Evolutionary conservation across 768 basidiomycete species (phyloP).

Genomic region (Tulasnella calospora): DNA sequence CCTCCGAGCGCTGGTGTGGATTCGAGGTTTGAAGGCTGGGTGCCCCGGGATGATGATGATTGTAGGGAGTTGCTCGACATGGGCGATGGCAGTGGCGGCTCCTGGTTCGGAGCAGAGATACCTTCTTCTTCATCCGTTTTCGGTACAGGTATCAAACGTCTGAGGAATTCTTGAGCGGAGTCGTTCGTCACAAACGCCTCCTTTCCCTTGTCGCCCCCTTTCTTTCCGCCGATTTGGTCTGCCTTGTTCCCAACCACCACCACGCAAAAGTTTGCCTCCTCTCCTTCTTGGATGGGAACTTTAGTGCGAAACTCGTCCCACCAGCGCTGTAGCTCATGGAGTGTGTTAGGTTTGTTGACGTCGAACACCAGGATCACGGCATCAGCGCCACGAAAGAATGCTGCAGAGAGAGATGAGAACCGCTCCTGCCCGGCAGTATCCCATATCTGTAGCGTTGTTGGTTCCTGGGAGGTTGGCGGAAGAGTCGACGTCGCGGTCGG

Average conservation of each 20-base stretch:
- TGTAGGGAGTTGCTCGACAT: background rate
- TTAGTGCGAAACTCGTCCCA: slow-evolving; percentile 68
- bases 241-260: slow-evolving; percentile 71
- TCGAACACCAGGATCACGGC: slow-evolving; percentile 79
- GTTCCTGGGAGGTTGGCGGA: slow-evolving; percentile 38
- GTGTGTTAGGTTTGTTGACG: slow-evolving; percentile 59
- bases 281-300: slow-evolving; percentile 59
- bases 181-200: slow-evolving; percentile 12
- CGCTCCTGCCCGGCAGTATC: slow-evolving; percentile 87
- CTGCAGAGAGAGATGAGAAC: slow-evolving; percentile 73
- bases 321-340: slow-evolving; percentile 61
- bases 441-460: slow-evolving; percentile 67
- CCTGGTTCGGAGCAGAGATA: background rate
- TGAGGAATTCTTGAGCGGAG: slow-evolving; percentile 14
- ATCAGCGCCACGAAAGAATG: slow-evolving; percentile 82
- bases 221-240: slow-evolving; percentile 45
- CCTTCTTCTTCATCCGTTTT: background rate
- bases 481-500: background rate
- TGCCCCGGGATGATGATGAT: background rate
- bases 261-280: slow-evolving; percentile 62
- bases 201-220: slow-evolving; percentile 27
- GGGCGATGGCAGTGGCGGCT: background rate
- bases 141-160: slow-evolving; percentile 2
- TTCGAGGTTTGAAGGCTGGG: background rate
- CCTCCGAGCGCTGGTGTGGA: background rate